Percentiles rank a stretch among this genome's conserved stretches.
phyloP scores from a whole-genome alignment of 257 asterid genomes.

The Lantana camara region DNA sequence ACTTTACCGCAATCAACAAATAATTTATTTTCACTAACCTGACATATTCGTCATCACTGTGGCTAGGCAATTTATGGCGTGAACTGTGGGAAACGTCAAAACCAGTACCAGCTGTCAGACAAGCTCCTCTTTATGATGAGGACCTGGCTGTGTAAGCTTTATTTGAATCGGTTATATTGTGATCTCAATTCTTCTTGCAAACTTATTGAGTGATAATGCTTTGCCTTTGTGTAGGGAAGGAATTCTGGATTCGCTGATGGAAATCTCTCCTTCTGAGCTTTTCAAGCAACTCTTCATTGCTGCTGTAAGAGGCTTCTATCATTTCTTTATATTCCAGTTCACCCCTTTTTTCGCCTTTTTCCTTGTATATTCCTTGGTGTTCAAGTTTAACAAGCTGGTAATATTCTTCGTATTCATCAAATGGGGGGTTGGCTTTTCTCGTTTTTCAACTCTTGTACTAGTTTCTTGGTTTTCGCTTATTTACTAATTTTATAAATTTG shows the following conservation, averaged over 20 bases:
- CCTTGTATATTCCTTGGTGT: background rate
- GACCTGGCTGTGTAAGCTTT: conserved; percentile 94
- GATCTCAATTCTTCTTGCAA: conserved; percentile 7
- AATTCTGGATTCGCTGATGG: conserved; percentile 69
- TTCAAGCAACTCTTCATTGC: conserved; percentile 84
- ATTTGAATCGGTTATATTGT: conserved; percentile 11
- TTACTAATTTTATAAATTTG: background rate
- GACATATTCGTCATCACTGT: conserved; percentile 29
- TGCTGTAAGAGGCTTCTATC: conserved; percentile 61
- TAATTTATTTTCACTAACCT: background rate
- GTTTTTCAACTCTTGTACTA: background rate
- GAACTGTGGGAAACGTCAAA: conserved; percentile 98
- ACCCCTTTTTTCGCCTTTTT: no score
- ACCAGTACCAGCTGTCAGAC: conserved; percentile 89
- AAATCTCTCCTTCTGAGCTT: conserved; percentile 71
- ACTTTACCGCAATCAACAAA: background rate
- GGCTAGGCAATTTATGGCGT: conserved; percentile 93
- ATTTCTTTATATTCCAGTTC: conserved; percentile 10
- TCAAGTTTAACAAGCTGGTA: conserved; percentile 13
- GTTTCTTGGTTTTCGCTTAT: conserved; percentile 2
- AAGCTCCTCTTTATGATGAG: conserved; percentile 93
- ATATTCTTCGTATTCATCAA: background rate
- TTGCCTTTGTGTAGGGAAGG: conserved; percentile 69
- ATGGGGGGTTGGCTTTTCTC: background rate
- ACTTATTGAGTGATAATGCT: conserved; percentile 21